phyloP scores from a whole-genome alignment of 2,329 filamentous ascomycete species.

The Acephala macrosclerotiorum region DNA sequence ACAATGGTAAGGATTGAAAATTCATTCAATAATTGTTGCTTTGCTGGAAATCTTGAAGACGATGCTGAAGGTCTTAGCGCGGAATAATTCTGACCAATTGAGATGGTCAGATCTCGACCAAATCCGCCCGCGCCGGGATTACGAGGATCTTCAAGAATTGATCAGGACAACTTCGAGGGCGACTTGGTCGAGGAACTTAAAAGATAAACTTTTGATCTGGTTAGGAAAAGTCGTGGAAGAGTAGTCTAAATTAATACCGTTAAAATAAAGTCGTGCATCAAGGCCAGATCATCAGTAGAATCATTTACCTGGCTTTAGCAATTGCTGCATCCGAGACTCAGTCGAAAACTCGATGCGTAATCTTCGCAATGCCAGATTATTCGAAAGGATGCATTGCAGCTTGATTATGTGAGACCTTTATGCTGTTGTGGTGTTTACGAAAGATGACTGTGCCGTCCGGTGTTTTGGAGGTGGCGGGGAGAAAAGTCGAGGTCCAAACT shows the following conservation, averaged over 20 bases:
- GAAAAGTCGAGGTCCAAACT: neutral
- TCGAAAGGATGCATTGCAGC: neutral
- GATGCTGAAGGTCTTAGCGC: slow-evolving; percentile 3
- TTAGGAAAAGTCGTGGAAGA: neutral
- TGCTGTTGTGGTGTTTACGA: slow-evolving; percentile 2
- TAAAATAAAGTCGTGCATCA: neutral
- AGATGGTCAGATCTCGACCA: slow-evolving; percentile 3
- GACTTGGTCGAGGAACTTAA: neutral
- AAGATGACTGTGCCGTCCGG: slow-evolving; percentile 21
- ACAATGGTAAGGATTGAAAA: slow-evolving; percentile 7
- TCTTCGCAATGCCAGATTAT: slow-evolving; percentile 1
- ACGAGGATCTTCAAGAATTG: slow-evolving; percentile 3
- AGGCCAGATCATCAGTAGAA: neutral
- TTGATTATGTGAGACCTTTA: neutral
- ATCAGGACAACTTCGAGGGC: neutral
- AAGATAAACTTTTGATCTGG: neutral
- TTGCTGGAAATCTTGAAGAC: neutral
- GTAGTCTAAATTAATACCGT: neutral
- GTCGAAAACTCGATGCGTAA: slow-evolving; percentile 8
- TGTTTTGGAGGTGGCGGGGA: neutral
- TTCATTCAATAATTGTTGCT: slow-evolving; percentile 5
- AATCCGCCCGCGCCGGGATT: neutral
- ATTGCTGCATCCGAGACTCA: slow-evolving; percentile 8
- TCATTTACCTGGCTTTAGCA: neutral
- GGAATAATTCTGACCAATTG: no score